Base-by-base conservation (phyloP, 805 yeast species). In the Candida tammaniensis region DNA sequence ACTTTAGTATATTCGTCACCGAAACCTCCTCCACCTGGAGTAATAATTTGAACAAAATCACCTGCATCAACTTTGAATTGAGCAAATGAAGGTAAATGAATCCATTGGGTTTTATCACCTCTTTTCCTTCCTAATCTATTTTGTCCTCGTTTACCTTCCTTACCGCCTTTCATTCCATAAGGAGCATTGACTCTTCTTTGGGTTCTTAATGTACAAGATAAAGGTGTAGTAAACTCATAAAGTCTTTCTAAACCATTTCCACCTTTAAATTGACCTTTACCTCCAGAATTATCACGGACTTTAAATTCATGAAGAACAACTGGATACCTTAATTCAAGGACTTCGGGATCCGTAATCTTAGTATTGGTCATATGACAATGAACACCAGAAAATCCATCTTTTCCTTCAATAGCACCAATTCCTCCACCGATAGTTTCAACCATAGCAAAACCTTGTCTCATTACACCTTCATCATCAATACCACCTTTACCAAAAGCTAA, bases 1-100 rank as follows among this genome's bases (percentile, higher is more conserved):
- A 21, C 12, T n/a, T 9, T 10, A 27, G 30, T 21, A 11, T 5
- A 19, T 11, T 15, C 28, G 31, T 15, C 30, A 2, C 42, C 42
- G 27, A 68, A 84, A 0, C 87, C 94, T 30, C 91, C 94, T 18
- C 91, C 94, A 26, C 95, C 95, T 3, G 95, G 94, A 0, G 94
- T 84, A 48, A 64, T 55, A 26, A 85, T 75, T 6, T 77, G 55
- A 22, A 85, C 56, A 32, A 82, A 64, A 47, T 86, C 94, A 4
- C 93, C 91, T 5, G 69, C 54, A 8, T 59, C 45, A 36, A 76
- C 69, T 10, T 61, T 46, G 3, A 82, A 36, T 55, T 81, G 82
- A 14, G 91, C 91, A 7, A 89, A 88, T 17, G 85, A 64, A 42
- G 70, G 76, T 22, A 71, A 27, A 14, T 33, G 34, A 27, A 42